Percentiles rank a stretch among this genome's conserved stretches.
Evolutionary conservation across 441 rosid species (phyloP).

Genomic region (Geranium incanum): DNA sequence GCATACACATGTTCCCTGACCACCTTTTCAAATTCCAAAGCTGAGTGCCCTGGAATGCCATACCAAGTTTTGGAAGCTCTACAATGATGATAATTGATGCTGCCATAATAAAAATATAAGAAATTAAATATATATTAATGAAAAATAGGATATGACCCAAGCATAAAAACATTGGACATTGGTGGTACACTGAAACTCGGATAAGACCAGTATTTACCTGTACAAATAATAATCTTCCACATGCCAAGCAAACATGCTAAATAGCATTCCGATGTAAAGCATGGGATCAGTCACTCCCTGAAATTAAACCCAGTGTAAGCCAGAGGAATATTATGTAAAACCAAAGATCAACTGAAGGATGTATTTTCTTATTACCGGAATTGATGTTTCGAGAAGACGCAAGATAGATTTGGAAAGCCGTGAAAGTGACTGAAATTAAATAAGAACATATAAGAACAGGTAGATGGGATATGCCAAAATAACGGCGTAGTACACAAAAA

Average conservation of each 20-base stretch:
- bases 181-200: slow-evolving; percentile 3
- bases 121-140: not conserved
- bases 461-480: slow-evolving; percentile 7
- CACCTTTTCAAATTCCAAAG: slow-evolving; percentile 85
- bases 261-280: slow-evolving; percentile 99
- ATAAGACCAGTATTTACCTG: slow-evolving; percentile 45
- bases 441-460: slow-evolving; percentile 14
- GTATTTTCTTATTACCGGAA: slow-evolving; percentile 53
- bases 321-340: not conserved
- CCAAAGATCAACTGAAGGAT: slow-evolving; percentile 12
- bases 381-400: slow-evolving; percentile 77
- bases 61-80: slow-evolving; percentile 99
- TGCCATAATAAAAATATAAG: slow-evolving; percentile 28
- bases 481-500: slow-evolving; percentile 6
- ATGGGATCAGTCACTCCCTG: slow-evolving; percentile 99
- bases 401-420: slow-evolving; percentile 72
- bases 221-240: slow-evolving; percentile 98
- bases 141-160: not conserved
- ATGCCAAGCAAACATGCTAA: slow-evolving; percentile 99
- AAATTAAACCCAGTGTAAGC: slow-evolving; percentile 25
- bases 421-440: slow-evolving; percentile 55
- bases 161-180: slow-evolving; percentile 5
- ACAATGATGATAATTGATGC: slow-evolving; percentile 97
- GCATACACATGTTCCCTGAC: slow-evolving; percentile 75
- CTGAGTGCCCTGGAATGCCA: slow-evolving; percentile 93